Evolutionary conservation across 306 rosid species (phyloP), one percentile per base, ranked within the genome.

Genomic region (Delonix regia): DNA sequence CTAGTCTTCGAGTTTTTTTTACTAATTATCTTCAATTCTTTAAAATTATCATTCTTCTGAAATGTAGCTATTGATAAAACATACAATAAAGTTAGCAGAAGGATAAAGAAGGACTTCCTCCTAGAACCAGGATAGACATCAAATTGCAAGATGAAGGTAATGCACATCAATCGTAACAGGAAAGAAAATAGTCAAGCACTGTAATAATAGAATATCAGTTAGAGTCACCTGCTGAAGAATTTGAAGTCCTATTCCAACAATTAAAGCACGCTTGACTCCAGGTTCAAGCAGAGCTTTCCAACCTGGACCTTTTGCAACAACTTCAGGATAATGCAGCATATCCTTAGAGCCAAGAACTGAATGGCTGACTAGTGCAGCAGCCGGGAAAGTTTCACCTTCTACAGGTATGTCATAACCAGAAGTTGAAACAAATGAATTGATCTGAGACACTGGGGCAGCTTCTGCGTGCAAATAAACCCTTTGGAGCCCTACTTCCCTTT

Each of bases 161-260:
- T 27, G 55, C 52, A 74, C 27, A 78, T 68, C 71, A 81, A 74
- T 36, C 65, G 51, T 48, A 8, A 9, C 38, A 38, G 24, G 6
- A 24, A 73, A 14, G 25, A 73, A 16, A 21, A 36, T 22, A 18
- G 7, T 33, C 14, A 21, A 39, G 63, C 57, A 66, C 39, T 9
- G 48, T 19, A 27, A 63, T 55, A 65, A 42, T 18, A 39, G 11
- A 41, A 66, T 18, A 41, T 48, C 13, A 14, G 62, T 49, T 42
- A 63, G 73, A 15, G 71, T 60, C 73, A 95, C 98, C 99, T 93
- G 99, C 83, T 95, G 99, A 81, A 95, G 99, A 85, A 91, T 38
- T 85, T 95, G 99, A 71, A 95, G 63, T 78, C 96, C 98, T 33
- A 93, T 72, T 19, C 99, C 99, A 81, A 95, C 97, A 72, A 82